phyloP scores from a whole-genome alignment of 1,139 yeast genomes.

The Candida tetrigidarum region DNA sequence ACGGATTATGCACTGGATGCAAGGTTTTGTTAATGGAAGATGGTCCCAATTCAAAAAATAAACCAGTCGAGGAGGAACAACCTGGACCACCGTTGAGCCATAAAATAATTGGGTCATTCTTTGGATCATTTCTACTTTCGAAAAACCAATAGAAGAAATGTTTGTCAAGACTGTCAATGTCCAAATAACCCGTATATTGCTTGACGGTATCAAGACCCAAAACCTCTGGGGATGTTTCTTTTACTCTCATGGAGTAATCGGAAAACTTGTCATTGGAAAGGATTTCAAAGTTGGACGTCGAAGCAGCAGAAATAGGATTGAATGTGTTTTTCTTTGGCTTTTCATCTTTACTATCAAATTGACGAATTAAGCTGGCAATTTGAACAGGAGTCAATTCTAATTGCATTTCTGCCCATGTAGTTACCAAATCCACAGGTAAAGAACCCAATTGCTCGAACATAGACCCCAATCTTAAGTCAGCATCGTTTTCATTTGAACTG shows the following conservation, averaged over 20 bases:
- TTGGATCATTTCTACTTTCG: slow-evolving; percentile 89
- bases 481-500: slow-evolving; percentile 3
- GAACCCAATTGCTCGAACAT: slow-evolving; percentile 3
- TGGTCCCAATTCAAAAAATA: slow-evolving; percentile 91
- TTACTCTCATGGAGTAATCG: slow-evolving; percentile 45
- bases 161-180: slow-evolving; percentile 57
- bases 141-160: slow-evolving; percentile 90
- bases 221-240: slow-evolving; percentile 42
- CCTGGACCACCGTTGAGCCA: slow-evolving; percentile 97
- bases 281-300: slow-evolving; percentile 22
- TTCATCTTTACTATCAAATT: slow-evolving; percentile 17
- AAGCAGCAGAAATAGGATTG: slow-evolving; percentile 2
- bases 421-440: slow-evolving; percentile 8
- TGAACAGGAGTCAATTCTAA: slow-evolving; percentile 20
- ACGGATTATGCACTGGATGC: slow-evolving; percentile 75
- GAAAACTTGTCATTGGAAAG: slow-evolving; percentile 28
- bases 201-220: slow-evolving; percentile 59
- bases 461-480: slow-evolving; percentile 3
- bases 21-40: slow-evolving; percentile 68
- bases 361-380: slow-evolving; percentile 24
- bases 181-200: slow-evolving; percentile 71
- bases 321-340: slow-evolving; percentile 11
- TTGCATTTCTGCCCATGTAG: slow-evolving; percentile 31
- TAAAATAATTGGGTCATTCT: slow-evolving; percentile 79
- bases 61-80: slow-evolving; percentile 88